Percentiles rank a stretch among this genome's conserved stretches.
phyloP scores from a whole-genome alignment of 2,329 filamentous ascomycete genomes.

The Aspergillus carbonarius region DNA sequence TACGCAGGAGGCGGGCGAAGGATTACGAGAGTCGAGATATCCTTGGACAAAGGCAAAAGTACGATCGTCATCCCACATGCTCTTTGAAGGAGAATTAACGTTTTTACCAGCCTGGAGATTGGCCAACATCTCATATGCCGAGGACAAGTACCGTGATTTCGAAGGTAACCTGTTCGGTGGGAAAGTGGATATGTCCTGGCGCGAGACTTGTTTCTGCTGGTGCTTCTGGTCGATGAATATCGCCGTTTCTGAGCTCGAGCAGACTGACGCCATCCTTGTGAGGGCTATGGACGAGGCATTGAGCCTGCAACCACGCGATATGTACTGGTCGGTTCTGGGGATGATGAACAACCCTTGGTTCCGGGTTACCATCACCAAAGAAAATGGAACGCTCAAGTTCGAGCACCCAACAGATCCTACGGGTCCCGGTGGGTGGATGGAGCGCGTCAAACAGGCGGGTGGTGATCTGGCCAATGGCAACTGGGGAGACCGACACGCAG shows the following conservation, averaged over 20 bases:
- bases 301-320: slow-evolving; percentile 82
- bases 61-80: background rate
- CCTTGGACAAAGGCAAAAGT: slow-evolving; percentile 74
- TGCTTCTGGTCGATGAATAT: slow-evolving; percentile 84
- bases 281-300: slow-evolving; percentile 88
- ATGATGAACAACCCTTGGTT: slow-evolving; percentile 99
- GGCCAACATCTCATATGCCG: slow-evolving; percentile 75
- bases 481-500: slow-evolving; percentile 73
- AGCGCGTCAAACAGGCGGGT: slow-evolving; percentile 77
- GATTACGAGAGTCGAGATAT: slow-evolving; percentile 78
- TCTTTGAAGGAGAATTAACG: slow-evolving; percentile 11
- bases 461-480: slow-evolving; percentile 77
- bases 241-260: slow-evolving; percentile 59
- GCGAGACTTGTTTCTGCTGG: slow-evolving; percentile 85
- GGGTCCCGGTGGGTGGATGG: slow-evolving; percentile 88
- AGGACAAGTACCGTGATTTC: slow-evolving; percentile 74
- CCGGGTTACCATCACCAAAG: slow-evolving; percentile 71
- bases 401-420: slow-evolving; percentile 87
- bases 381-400: slow-evolving; percentile 66
- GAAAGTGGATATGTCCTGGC: slow-evolving; percentile 74
- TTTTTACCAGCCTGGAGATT: slow-evolving; percentile 62
- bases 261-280: slow-evolving; percentile 72
- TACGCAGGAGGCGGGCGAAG: slow-evolving; percentile 85
- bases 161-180: slow-evolving; percentile 70
- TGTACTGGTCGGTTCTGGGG: slow-evolving; percentile 93